Base-by-base conservation (phyloP, 495 filamentous ascomycete species). In the Aspergillus heteromorphus region DNA sequence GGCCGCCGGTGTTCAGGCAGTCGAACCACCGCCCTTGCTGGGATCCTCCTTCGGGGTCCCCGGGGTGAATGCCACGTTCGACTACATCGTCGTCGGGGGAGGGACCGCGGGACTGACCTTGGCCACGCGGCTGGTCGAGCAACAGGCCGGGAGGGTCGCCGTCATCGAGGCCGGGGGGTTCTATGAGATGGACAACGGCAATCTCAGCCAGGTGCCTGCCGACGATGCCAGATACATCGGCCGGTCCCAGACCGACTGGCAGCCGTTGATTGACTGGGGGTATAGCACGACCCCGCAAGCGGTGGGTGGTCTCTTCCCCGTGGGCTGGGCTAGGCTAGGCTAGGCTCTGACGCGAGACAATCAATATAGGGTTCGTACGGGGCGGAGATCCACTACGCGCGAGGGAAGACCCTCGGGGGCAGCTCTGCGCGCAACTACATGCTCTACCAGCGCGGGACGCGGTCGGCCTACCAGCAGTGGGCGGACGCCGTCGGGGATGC, bases 91-190 rank as follows among this genome's bases (percentile, higher is more conserved):
- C 0, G 71, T 81, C 0, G 80, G 80, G 1, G 79, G 77, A 16
- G 80, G 80, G 7, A 80, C 61, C 6, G 72, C 75, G 0, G 80
- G 79, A 1, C 55, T 81, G 0, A 59, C 73, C 0, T 53, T 82
- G 0, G 79, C 79, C 0, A 57, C 66, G 8, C 68, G 80, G 5
- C 65, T 82, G 2, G 64, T 68, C 2, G 38, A 56, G 40, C 34
- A 38, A 13, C 34, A 38, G 57, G 65, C 48, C 49, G 66, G 20
- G 57, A 58, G 2, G 23, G 70, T 78, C 2, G 74, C 71, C 11
- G 70, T 83, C 6, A 61, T 84, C 29, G 81, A 84, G 62, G 79
- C 80, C 6, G 80, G 80, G 10, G 67, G 71, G 0, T 76, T 79
- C 54, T 83, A 81, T 53, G 73, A 83, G 54, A 45, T 66, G 8